Base-by-base conservation (phyloP, 306 rosid species). In the Lotus japonicus region DNA sequence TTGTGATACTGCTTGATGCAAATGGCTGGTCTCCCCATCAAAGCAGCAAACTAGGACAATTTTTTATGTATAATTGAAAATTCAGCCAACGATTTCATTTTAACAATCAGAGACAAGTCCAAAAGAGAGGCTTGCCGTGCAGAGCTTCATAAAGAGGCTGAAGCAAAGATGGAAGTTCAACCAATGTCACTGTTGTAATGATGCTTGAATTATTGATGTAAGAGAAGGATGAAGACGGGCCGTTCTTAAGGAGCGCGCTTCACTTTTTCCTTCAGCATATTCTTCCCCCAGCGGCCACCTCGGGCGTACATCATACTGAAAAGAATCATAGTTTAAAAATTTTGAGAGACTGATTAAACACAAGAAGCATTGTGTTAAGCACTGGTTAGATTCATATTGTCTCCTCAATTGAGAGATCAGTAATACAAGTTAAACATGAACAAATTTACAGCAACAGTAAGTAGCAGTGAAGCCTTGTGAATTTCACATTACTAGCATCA, bases 221-320 rank as follows among this genome's bases (percentile, higher is more conserved):
- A 90, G 89, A 60, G 98, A 94, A 23, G 96, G 98, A 84, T 94
- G 98, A 58, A 94, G 48, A 5, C 98, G 86, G 4, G 97, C 97
- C 17, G 74, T 85, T 81, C 83, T 80, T 73, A 94, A 28, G 18
- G 96, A 94, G 61, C 97, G 97, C 46, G 96, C 86, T 64, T 80
- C 87, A 54, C 96, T 94, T 79, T 80, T 88, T 75, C 97, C 98
- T 74, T 80, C 92, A 0, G 85, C 87, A 52, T 85, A 80, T 81
- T 88, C 97, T 77, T 90, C 96, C 56, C 98, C 98, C 48, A 94
- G 52, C 0, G 98, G 98, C 98, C 98, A 94, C 76, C 97, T 81
- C 42, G 97, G 98, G 50, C 98, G 88, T 69, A 94, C 18, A 76
- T 90, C 98, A 74, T 72, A 86, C 97, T 90, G 90, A 56, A 64